Evolutionary conservation across 139 green algal species (phyloP).

Genomic region (Chlamydomonas sphaeroides): DNA sequence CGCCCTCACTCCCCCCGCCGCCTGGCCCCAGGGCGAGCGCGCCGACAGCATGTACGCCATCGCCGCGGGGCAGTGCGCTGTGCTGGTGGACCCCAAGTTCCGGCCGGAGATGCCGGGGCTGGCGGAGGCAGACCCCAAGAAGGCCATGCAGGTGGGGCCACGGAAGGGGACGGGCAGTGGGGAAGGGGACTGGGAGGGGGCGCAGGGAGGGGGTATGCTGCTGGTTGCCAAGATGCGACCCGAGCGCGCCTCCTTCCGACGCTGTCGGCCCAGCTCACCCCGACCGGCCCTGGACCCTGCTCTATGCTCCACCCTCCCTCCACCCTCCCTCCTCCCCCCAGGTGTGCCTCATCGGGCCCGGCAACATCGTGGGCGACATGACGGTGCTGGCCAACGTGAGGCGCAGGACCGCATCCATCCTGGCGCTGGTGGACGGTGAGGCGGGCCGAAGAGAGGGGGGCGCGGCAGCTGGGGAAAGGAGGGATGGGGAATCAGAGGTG

Average conservation of each 20-base stretch:
- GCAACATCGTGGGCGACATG: constrained; percentile 51
- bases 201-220: background rate
- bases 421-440: constrained; percentile 13
- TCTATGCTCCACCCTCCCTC: too few species aligned
- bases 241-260: too few species aligned
- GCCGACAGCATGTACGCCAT: constrained; percentile 50
- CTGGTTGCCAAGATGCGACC: too few species aligned
- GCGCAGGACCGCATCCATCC: constrained; percentile 36
- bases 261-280: too few species aligned
- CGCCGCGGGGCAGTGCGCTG: constrained; percentile 20
- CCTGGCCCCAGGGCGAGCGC: constrained; percentile 41
- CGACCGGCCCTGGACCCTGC: too few species aligned
- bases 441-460: too few species aligned
- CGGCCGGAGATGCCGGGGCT: background rate
- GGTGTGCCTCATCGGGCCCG: constrained; percentile 41
- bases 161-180: background rate
- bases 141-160: constrained; percentile 38
- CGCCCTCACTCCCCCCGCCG: too few species aligned
- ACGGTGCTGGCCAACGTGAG: constrained; percentile 41
- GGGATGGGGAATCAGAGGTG: too few species aligned
- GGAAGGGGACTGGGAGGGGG: background rate
- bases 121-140: constrained; percentile 41
- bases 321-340: too few species aligned
- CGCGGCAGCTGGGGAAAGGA: too few species aligned
- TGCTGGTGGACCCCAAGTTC: constrained; percentile 46